A percentile compares a stretch with the other conserved stretches of the same genome.
Conservation (phyloP, 768 basidiomycete species). For the Tricholoma bakamatsutake region DNA sequence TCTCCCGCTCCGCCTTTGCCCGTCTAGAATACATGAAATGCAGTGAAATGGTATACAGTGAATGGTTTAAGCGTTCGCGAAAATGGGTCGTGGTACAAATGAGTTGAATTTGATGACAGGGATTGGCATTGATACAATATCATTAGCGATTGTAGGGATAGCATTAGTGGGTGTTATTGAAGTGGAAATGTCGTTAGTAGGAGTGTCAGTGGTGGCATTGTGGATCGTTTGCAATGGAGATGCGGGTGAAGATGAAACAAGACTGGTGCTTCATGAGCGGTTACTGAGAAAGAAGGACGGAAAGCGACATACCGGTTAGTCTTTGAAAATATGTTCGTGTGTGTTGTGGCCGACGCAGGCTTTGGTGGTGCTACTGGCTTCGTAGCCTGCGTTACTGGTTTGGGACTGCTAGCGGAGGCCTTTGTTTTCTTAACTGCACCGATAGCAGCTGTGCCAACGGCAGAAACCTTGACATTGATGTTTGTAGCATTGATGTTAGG, state of each 20-base stretch:
- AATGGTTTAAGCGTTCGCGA: conserved; percentile 52
- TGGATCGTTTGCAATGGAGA: conserved; percentile 11
- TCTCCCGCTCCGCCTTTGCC: conserved; percentile 69
- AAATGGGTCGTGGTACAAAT: conserved; percentile 64
- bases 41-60: conserved; percentile 20
- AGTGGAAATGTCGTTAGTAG: conserved; percentile 5
- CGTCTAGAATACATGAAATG: conserved; percentile 41
- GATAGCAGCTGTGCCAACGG: conserved; percentile 20
- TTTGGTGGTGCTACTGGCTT: conserved; percentile 14
- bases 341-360: conserved; percentile 8
- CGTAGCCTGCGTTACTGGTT: conserved; percentile 14
- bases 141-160: conserved; percentile 15
- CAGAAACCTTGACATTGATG: conserved; percentile 32
- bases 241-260: conserved; percentile 25
- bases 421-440: conserved; percentile 30
- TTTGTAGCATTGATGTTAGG: conserved; percentile 34
- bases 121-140: conserved; percentile 30
- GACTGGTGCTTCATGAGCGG: conserved; percentile 64
- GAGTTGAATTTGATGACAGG: conserved; percentile 38
- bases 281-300: conserved; percentile 30
- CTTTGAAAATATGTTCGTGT: conserved; percentile 35
- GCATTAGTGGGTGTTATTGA: conserved; percentile 12
- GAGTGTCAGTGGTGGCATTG: conserved; percentile 7
- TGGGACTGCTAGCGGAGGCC: conserved; percentile 18
- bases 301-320: conserved; percentile 60